phyloP scores from a whole-genome alignment of 2,329 filamentous ascomycete genomes.

The Davidsoniella australis region DNA sequence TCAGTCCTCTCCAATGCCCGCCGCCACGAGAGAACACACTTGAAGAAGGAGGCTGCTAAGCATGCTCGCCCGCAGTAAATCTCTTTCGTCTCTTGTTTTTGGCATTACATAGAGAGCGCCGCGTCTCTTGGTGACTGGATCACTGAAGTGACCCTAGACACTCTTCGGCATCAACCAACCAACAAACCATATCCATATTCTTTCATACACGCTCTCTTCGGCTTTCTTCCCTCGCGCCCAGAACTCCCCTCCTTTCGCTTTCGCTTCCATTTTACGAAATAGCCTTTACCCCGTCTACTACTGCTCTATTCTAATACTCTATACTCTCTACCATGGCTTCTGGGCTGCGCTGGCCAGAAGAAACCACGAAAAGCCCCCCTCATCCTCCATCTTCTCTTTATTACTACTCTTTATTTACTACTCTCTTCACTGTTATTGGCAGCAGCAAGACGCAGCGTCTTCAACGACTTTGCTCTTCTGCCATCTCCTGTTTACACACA shows the following conservation, averaged over 20 bases:
- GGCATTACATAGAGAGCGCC: not conserved
- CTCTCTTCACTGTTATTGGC: constrained; percentile 2
- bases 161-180: no score
- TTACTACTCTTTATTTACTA: constrained; percentile 1
- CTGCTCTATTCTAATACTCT: no score
- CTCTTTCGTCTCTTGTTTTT: not conserved
- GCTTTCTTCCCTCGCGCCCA: not conserved
- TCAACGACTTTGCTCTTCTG: not conserved
- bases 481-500: not conserved
- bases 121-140: no score
- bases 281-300: not conserved
- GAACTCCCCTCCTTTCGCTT: not conserved
- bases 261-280: constrained; percentile 10
- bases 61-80: not conserved
- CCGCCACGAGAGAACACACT: constrained; percentile 91
- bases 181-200: not conserved
- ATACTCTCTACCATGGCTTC: not conserved
- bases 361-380: no score
- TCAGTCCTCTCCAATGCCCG: constrained; percentile 93
- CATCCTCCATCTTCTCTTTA: not conserved
- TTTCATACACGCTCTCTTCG: not conserved
- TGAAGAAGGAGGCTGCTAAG: constrained; percentile 24
- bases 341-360: not conserved
- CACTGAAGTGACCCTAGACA: no score
- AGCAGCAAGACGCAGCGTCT: not conserved